Evolutionary conservation across 2,329 filamentous ascomycete genomes (phyloP), one percentile per base, ranked within the genome.

Genomic region (Pseudogymnoascus sp.): DNA sequence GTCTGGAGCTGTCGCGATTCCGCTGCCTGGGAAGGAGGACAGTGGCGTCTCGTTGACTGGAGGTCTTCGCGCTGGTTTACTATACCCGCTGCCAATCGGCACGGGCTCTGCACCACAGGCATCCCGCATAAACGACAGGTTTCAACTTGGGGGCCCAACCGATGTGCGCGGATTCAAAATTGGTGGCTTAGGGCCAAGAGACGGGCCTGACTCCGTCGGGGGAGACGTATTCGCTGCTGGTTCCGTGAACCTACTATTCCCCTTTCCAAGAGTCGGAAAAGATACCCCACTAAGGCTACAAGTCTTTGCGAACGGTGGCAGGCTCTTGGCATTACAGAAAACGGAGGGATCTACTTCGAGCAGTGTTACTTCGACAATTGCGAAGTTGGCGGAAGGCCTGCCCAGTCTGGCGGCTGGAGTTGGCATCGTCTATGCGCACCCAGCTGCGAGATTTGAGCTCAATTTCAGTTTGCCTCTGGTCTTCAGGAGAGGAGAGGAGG

Each of bases 131-230:
- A 97, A 95, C 73, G 94, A 99, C 75, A 91, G 94, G 50, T 99
- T 99, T 78, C 86, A 92, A 71, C 89, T 99, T 33, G 94, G 94
- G 47, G 94, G 94, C 0, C 93, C 94, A 3, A 96, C 92, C 2
- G 93, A 96, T 72, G 90, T 99, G 12, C 90, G 94, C 63, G 94
- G 94, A 1, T 99, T 99, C 81, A 87, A 91, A 64, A 84, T 96
- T 21, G 90, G 88, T 18, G 94, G 94, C 1, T 82, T 99, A 5
- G 94, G 94, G 7, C 92, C 94, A 3, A 88, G 89, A 66, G 93
- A 97, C 71, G 90, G 92, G 1, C 75, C 79, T 16, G 93, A 99
- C 75, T 87, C 92, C 0, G 85, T 96, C 0, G 94, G 94, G 11
- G 94, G 94, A 23, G 94, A 99, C 73, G 78, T 96, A 10, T 97